These are phyloP conservation scores for Ustilago vetiveriae DNA, from an alignment of 1,284 basidiomycete species.

Conservation along the genomic window DNA sequence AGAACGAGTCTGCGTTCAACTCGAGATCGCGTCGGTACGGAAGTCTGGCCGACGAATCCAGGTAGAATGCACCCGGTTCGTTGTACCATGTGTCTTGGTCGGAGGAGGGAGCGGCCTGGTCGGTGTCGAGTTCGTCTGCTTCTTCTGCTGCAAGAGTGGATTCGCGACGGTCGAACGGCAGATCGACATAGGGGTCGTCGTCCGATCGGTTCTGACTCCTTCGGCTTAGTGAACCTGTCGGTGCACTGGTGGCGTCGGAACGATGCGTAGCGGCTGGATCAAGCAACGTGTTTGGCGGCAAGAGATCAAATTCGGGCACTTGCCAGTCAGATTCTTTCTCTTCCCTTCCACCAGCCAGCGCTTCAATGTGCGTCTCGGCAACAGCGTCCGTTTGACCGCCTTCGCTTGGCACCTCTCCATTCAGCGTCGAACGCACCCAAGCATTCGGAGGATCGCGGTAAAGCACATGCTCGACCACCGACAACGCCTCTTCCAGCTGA, in stretches of 20 bases:
- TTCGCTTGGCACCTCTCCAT: background rate
- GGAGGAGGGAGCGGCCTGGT: too few relatives aligned
- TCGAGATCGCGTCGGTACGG: slow-evolving; percentile 15
- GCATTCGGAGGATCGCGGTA: slow-evolving; percentile 28
- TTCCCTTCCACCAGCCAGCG: background rate
- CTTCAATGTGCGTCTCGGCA: background rate
- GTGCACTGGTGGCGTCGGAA: slow-evolving; percentile 17
- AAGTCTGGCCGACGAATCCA: slow-evolving; percentile 4
- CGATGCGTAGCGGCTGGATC: slow-evolving; percentile 20
- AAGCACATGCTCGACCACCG: slow-evolving; percentile 82
- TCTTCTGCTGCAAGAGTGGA: background rate
- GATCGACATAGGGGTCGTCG: slow-evolving; percentile 31
- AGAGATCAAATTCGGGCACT: slow-evolving; percentile 16
- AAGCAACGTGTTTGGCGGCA: background rate
- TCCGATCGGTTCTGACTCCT: slow-evolving; percentile 18
- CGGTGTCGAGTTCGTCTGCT: background rate
- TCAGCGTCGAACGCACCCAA: slow-evolving; percentile 10
- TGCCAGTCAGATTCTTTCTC: slow-evolving; percentile 5
- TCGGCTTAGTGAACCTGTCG: slow-evolving; percentile 23
- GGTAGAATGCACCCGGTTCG: slow-evolving; percentile 23
- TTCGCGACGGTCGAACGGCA: slow-evolving; percentile 23
- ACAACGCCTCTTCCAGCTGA: slow-evolving; percentile 81
- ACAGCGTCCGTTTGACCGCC: background rate
- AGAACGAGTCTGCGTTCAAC: slow-evolving; percentile 3
- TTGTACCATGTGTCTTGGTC: background rate